A percentile compares a stretch with the other conserved stretches of the same genome.
Conservation (phyloP, 1,284 basidiomycete genomes). For the Malassezia psittaci region DNA sequence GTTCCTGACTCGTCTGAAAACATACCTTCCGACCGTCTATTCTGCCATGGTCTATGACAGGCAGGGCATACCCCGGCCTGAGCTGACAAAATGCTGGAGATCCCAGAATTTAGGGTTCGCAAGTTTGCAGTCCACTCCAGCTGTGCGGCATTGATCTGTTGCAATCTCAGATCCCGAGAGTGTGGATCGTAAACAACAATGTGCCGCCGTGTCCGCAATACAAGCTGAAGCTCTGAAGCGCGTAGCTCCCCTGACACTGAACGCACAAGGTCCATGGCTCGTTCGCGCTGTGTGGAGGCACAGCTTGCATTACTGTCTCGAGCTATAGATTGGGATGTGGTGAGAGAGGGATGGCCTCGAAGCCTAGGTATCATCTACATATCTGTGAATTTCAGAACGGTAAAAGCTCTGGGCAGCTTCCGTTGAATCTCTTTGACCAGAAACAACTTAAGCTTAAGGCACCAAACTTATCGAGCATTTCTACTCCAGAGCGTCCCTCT, state of each 20-base stretch:
- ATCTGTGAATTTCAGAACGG: not conserved
- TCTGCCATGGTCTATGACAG: not conserved
- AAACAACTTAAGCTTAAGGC: no score
- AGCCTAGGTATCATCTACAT: slow-evolving; percentile 8
- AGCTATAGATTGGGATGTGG: not conserved
- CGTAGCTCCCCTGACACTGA: slow-evolving; percentile 8
- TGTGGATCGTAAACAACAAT: slow-evolving; percentile 29
- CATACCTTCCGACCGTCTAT: no score
- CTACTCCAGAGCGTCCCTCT: not conserved
- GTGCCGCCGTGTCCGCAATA: slow-evolving; percentile 29
- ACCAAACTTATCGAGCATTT: no score
- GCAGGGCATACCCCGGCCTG: not conserved
- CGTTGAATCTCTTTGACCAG: not conserved
- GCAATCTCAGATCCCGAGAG: slow-evolving; percentile 24
- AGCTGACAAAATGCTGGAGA: not conserved
- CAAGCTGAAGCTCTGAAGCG: slow-evolving; percentile 27
- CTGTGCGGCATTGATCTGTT: slow-evolving; percentile 2
- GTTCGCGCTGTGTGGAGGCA: slow-evolving; percentile 8
- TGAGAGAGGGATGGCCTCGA: not conserved
- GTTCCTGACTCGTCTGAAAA: not conserved
- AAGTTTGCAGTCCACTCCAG: not conserved
- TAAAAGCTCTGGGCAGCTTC: not conserved
- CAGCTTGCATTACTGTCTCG: not conserved
- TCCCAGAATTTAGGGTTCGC: not conserved
- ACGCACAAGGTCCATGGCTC: slow-evolving; percentile 23